phyloP scores from a whole-genome alignment of 805 yeast genomes.

The Clavispora fructus region DNA sequence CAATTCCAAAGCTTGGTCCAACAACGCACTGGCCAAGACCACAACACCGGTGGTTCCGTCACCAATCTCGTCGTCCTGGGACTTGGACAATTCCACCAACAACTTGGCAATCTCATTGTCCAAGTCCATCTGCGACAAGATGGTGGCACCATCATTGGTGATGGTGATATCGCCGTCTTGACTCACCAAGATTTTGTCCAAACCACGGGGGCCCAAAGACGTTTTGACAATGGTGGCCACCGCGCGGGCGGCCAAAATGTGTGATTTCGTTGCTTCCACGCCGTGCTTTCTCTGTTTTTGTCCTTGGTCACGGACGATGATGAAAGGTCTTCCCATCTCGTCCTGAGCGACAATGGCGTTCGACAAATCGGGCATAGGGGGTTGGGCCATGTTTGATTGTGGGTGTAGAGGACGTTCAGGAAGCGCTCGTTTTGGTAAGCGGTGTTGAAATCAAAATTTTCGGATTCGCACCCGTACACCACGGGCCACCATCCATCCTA shows the following conservation, averaged over 20 bases:
- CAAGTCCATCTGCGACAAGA: constrained; percentile 89
- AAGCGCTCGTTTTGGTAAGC: constrained; percentile 1
- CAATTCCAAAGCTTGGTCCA: constrained; percentile 90
- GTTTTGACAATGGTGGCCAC: constrained; percentile 90
- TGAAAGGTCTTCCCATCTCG: constrained; percentile 98
- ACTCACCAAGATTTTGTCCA: constrained; percentile 89
- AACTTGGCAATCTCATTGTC: constrained; percentile 95
- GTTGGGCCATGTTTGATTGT: constrained; percentile 13
- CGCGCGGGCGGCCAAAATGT: constrained; percentile 90
- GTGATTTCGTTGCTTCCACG: constrained; percentile 57
- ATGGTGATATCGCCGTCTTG: constrained; percentile 98
- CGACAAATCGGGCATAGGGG: constrained; percentile 80
- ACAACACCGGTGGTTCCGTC: constrained; percentile 99
- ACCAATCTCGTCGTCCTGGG: constrained; percentile 98
- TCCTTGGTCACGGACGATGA: constrained; percentile 85
- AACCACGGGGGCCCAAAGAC: constrained; percentile 96
- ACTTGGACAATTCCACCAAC: constrained; percentile 85
- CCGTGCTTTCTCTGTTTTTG: constrained; percentile 65
- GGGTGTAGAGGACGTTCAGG: background rate
- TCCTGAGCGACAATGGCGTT: constrained; percentile 99
- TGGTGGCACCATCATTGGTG: constrained; percentile 98
- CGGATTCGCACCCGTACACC: constrained; percentile 2
- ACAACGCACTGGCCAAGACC: constrained; percentile 87
- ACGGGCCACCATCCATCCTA: background rate
- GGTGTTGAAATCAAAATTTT: constrained; percentile 2